Evolutionary conservation across 2,329 filamentous ascomycete genomes (phyloP).

Genomic region (Byssoonygena ceratinophila): DNA sequence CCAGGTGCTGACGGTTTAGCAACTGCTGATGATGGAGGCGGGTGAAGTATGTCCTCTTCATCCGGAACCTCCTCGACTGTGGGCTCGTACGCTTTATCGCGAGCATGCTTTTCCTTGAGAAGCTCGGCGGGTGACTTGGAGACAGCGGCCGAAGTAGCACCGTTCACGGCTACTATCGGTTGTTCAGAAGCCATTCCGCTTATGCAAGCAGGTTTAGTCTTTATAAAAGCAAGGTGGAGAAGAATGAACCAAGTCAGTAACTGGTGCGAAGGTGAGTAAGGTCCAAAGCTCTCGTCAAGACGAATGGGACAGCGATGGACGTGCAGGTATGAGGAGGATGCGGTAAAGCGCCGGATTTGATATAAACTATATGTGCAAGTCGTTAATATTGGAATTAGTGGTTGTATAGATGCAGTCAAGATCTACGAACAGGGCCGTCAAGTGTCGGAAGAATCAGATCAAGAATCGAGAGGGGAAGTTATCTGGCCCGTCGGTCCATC

Average conservation of each 20-base stretch:
- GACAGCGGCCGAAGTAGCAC: neutral
- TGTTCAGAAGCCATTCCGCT: slow-evolving; percentile 12
- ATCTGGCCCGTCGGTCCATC: slow-evolving; percentile 5
- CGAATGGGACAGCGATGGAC: neutral
- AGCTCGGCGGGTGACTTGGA: slow-evolving; percentile 42
- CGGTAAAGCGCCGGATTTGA: neutral
- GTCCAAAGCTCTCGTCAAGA: neutral
- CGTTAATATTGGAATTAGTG: neutral
- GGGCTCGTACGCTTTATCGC: slow-evolving; percentile 46
- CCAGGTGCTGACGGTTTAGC: slow-evolving; percentile 25
- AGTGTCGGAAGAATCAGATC: neutral
- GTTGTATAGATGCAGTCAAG: neutral
- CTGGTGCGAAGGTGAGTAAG: no score
- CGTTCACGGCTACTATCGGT: slow-evolving; percentile 13
- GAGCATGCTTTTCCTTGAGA: slow-evolving; percentile 45
- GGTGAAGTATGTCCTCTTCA: slow-evolving; percentile 58
- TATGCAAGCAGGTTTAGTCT: neutral
- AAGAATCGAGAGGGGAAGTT: neutral
- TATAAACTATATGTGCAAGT: neutral
- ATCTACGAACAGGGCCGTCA: slow-evolving; percentile 6
- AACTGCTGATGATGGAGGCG: slow-evolving; percentile 40
- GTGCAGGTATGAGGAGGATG: neutral
- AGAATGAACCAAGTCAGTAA: no score
- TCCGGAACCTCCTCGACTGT: slow-evolving; percentile 74
- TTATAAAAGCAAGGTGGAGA: neutral